Conservation (phyloP, 1,284 basidiomycete species). For the Puccinia triticina region DNA sequence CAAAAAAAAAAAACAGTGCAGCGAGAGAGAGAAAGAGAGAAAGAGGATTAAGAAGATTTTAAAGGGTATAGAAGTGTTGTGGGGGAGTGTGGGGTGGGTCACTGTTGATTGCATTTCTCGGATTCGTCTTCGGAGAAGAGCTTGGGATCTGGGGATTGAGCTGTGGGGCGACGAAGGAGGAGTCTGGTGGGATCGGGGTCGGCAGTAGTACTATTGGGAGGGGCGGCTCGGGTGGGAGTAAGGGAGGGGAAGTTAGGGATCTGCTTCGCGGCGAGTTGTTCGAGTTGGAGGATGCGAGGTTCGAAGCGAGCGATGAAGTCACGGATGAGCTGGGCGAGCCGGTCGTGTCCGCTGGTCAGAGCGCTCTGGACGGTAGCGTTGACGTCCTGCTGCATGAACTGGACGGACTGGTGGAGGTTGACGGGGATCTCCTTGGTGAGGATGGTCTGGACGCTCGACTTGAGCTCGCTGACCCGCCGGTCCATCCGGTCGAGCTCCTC, state of each 20-base stretch:
- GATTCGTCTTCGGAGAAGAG: not conserved
- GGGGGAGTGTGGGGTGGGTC: not conserved
- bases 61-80: not conserved
- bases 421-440: constrained; percentile 11
- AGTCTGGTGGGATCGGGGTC: not conserved
- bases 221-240: not conserved
- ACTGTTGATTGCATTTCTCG: constrained; percentile 5
- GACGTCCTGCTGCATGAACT: constrained; percentile 18
- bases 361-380: not conserved
- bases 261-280: not conserved
- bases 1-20: too few species aligned
- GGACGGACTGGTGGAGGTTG: constrained; percentile 10
- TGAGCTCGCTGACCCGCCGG: not conserved
- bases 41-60: not conserved
- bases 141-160: not conserved
- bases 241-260: not conserved
- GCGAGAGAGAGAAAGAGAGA: not conserved
- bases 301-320: not conserved
- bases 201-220: not conserved
- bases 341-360: not conserved
- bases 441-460: not conserved
- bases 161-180: not conserved
- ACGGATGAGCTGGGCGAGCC: not conserved
- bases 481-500: not conserved
- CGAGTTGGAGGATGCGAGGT: not conserved